Evolutionary conservation across 306 rosid genomes (phyloP).

Genomic region (Trifolium subterraneum): DNA sequence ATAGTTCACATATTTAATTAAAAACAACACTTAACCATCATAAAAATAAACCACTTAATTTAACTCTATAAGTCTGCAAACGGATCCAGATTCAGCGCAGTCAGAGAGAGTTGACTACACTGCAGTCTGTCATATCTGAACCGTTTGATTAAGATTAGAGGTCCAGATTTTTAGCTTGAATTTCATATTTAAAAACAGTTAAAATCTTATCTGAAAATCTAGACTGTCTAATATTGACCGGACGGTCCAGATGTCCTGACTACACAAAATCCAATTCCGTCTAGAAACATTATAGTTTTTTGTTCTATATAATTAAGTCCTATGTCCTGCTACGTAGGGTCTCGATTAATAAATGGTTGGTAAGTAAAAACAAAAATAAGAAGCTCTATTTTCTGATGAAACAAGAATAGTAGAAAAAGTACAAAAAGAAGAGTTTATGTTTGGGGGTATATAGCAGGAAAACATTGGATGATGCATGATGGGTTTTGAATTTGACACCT

Average conservation of each 20-base stretch:
- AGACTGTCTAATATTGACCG: no score
- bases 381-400: constrained; percentile 9
- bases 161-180: no score
- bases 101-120: no score
- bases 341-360: constrained; percentile 36
- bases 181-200: no score
- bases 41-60: constrained; percentile 14
- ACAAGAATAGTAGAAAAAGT: constrained; percentile 10
- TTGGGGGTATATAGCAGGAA: constrained; percentile 10
- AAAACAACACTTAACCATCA: constrained; percentile 27
- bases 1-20: constrained; percentile 4
- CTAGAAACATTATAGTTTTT: neutral
- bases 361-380: constrained; percentile 30
- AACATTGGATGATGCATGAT: constrained; percentile 42
- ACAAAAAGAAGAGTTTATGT: neutral
- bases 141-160: no score
- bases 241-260: no score
- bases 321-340: constrained; percentile 35
- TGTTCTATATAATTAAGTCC: neutral
- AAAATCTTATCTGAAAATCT: no score
- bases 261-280: no score
- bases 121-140: no score
- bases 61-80: neutral
- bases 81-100: no score
- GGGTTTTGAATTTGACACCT: constrained; percentile 39